Evolutionary conservation across 2,329 filamentous ascomycete species (phyloP).

Genomic region (Talaromyces sp.): DNA sequence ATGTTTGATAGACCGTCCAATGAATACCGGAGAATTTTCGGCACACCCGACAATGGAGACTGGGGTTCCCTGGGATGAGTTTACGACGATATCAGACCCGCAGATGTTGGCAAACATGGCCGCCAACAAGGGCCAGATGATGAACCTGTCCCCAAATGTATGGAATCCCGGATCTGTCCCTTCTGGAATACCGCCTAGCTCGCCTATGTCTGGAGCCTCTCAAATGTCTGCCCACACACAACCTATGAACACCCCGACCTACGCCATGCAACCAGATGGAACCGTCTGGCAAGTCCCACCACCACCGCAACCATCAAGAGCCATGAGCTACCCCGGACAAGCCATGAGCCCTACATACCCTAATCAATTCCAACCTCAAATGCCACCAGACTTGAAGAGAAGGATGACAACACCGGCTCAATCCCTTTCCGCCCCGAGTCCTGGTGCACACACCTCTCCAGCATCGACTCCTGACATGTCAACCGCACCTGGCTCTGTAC

Average conservation of each 20-base stretch:
- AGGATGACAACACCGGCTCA: conserved; percentile 42
- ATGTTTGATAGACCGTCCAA: conserved; percentile 29
- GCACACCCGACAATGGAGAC: conserved; percentile 36
- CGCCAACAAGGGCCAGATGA: conserved; percentile 35
- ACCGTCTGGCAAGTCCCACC: conserved; percentile 39
- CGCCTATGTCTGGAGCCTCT: conserved; percentile 33
- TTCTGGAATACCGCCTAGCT: conserved; percentile 31
- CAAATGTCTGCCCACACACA: conserved; percentile 37
- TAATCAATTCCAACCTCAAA: conserved; percentile 32
- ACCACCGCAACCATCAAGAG: conserved; percentile 26
- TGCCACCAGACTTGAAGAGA: conserved; percentile 38
- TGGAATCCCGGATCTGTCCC: conserved; percentile 34
- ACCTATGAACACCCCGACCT: conserved; percentile 33
- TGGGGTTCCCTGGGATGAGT: conserved; percentile 42
- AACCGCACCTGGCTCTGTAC: conserved; percentile 29
- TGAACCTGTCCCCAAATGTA: conserved; percentile 35
- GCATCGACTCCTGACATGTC: conserved; percentile 28
- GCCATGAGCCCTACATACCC: conserved; percentile 34
- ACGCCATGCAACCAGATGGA: conserved; percentile 40
- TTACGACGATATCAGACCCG: conserved; percentile 39
- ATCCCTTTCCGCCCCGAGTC: conserved; percentile 19
- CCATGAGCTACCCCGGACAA: conserved; percentile 40
- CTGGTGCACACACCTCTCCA: conserved; percentile 30
- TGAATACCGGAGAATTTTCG: conserved; percentile 32
- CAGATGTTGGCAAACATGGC: conserved; percentile 39